Evolutionary conservation across 176 grass and related monocot genomes (phyloP), one percentile per base, ranked within the genome.

Genomic region (Avena sativa): DNA sequence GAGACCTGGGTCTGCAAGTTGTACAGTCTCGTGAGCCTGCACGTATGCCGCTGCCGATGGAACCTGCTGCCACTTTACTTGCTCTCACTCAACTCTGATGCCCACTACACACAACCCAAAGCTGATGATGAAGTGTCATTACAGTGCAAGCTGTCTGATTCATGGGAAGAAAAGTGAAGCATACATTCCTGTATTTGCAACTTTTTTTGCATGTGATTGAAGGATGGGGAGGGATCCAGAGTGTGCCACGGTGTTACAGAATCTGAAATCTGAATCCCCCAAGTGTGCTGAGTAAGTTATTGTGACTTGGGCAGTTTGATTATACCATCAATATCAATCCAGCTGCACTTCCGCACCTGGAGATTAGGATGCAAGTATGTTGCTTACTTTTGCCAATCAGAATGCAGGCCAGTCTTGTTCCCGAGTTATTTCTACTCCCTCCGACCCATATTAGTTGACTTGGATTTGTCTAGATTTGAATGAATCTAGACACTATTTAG

Each of bases 11-110:
- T 44, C 32, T 88, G 81, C 90, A 85, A 62, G 77, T 69, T 91
- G 78, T 78, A 85, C 47, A 46, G 79, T n/a, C 77, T 71, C 13
- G 23, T 20, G 71, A 91, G 32, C 63, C 78, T 88, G 78, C 90
- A 91, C 82, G 90, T 91, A 85, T 17, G 44, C 86, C 47, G 36
- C 40, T 85, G 82, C 70, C 88, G 78, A 71, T 85, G 82, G 86
- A 71, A 85, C 62, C 78, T 2, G 77, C 77, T 5, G 53, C 69
- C 71, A 77, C 82, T 85, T 86, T 61, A 64, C 62, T 73, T 78
- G 43, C 62, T 80, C 12, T 76, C 73, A 76, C 48, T 67, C 34
- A 82, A 80, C 38, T 19, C 55, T 85, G 60, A 85, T 55, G 82
- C 44, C 66, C 53, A 85, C 70, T 71, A 44, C 52, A 64, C 77